Base-by-base conservation (phyloP, 176 grass and related monocot genomes). In the Lolium rigidum region DNA sequence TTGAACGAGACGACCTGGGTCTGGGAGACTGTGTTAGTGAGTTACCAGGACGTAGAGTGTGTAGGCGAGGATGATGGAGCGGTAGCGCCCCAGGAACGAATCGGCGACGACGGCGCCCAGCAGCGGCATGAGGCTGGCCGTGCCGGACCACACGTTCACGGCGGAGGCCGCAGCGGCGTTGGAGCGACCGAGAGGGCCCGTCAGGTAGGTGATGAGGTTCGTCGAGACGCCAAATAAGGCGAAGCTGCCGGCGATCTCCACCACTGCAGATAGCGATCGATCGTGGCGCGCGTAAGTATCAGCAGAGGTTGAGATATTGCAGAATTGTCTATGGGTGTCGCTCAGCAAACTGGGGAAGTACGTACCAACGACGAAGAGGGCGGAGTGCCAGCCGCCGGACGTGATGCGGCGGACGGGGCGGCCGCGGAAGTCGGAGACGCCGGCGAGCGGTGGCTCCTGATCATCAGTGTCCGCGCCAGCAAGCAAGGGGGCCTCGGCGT, bases 201-300 rank as follows among this genome's bases (percentile, higher is more conserved):
- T 93, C 94, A 97, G 87, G 70, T 97, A 97, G 2, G 82, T 87
- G 75, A 97, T 97, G 16, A 92, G 76, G 75, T 97, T 97, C 1
- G 85, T 73, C 0, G 89, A 91, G 31, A 97, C 31, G 18, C 94
- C 89, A 68, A 80, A 97, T 75, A 70, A 90, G 13, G 94, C 81
- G 52, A 91, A 92, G 64, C 83, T 91, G 39, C 89, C 88, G 10
- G 83, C 82, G 18, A 90, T 39, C 79, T 94, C 94, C 62, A 97
- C 57, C 72, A 57, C 78, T n/a, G n/a, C 6, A 3, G 3, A 2
- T 68, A 2, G 0, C 8, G 21, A 24, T 25, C n/a, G 18, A 60
- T 9, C 44, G 2, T 54, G 3, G 26, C 26, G n/a, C n/a, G n/a
- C n/a, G n/a, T n/a, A n/a, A n/a, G 1, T 28, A 28, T 52, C 16